These are phyloP conservation scores for Schoenoplectus triqueter DNA, from an alignment of 202 grass and related monocot genomes.

Conservation along the genomic window DNA sequence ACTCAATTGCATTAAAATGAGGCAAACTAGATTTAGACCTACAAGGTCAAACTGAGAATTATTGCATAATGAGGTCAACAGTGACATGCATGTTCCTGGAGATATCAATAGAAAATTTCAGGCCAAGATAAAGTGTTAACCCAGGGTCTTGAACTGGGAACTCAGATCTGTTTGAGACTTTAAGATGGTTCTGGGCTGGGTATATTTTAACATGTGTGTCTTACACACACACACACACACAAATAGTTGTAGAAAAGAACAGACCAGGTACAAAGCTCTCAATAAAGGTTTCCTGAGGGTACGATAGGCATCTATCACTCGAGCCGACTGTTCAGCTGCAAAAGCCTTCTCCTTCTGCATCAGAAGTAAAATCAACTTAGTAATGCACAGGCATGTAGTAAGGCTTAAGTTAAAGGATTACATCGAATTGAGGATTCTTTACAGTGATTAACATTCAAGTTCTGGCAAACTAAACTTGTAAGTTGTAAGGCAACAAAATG, in stretches of 20 bases:
- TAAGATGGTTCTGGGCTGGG: not conserved
- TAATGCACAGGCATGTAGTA: not conserved
- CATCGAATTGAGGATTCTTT: not conserved
- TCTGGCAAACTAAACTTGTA: not conserved
- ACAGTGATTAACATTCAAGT: not conserved
- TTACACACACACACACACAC: not conserved
- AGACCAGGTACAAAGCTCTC: conserved; percentile 85
- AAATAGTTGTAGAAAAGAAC: conserved; percentile 33
- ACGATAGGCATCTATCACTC: conserved; percentile 84
- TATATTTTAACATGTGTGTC: not conserved
- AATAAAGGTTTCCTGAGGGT: conserved; percentile 70
- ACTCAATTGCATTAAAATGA: conserved; percentile 20
- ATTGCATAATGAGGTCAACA: not conserved
- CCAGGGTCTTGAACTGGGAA: too few species aligned
- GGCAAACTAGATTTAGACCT: not conserved
- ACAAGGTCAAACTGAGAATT: not conserved
- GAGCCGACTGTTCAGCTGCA: conserved; percentile 80
- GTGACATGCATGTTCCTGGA: not conserved
- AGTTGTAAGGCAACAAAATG: not conserved
- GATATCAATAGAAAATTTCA: not conserved
- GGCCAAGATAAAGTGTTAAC: not conserved
- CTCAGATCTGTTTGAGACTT: not conserved
- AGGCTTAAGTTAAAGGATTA: not conserved
- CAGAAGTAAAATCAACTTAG: conserved; percentile 32
- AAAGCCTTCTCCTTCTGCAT: conserved; percentile 77